Evolutionary conservation across 2,329 filamentous ascomycete species (phyloP).

Genomic region (Karstenula rhodostoma): DNA sequence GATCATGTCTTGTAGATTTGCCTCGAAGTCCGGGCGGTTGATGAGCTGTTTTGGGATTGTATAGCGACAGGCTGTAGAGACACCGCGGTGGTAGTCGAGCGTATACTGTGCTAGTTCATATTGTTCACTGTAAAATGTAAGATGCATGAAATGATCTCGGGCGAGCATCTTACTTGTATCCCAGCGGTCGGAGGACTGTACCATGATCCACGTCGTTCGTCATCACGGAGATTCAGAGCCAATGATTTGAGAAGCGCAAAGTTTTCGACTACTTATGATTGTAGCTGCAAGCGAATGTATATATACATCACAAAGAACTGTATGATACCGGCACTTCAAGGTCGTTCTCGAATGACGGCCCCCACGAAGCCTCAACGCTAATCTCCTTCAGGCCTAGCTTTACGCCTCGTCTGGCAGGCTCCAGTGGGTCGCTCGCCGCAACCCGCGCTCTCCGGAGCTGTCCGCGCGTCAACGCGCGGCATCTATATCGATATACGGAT

Average conservation of each 20-base stretch:
- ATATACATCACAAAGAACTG: too few relatives aligned
- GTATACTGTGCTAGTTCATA: constrained; percentile 5
- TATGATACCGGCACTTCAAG: too few relatives aligned
- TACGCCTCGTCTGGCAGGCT: too few relatives aligned
- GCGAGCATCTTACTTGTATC: neutral
- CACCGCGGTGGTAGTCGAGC: neutral
- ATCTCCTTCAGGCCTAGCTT: neutral
- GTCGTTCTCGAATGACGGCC: too few relatives aligned
- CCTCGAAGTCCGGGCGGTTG: neutral
- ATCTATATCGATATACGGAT: neutral
- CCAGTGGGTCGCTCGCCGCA: constrained; percentile 1
- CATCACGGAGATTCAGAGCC: neutral
- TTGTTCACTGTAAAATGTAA: neutral
- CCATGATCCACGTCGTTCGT: neutral
- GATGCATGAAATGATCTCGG: neutral
- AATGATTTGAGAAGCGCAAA: too few relatives aligned
- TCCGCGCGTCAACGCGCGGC: neutral
- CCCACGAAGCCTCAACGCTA: neutral
- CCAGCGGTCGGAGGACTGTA: neutral
- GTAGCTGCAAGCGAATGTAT: too few relatives aligned
- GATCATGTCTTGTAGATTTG: neutral
- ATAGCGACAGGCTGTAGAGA: constrained; percentile 2
- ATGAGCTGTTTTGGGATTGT: too few relatives aligned
- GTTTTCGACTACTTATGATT: too few relatives aligned
- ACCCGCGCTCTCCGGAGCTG: neutral